Base-by-base conservation (phyloP, 805 yeast genomes). In the Priceomyces carsonii region DNA sequence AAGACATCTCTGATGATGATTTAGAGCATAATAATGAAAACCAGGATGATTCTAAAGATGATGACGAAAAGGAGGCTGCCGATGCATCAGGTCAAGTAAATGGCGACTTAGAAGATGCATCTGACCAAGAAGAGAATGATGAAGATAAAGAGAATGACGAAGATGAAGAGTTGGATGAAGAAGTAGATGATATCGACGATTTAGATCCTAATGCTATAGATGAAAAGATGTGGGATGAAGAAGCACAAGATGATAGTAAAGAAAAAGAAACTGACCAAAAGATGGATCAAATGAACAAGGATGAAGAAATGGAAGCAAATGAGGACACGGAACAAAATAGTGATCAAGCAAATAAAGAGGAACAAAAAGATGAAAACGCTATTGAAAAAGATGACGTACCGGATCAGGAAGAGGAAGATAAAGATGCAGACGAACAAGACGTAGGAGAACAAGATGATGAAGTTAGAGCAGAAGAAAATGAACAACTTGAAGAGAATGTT, bases 151-250 rank as follows among this genome's bases (percentile, higher is more conserved):
- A 78, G 0, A 63, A 59, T 3, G 71, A 58, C 3, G 63, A 51
- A 4, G 61, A 82, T 5, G 82, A 85, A 29, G 95, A 86, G 2
- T 52, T 86, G 36, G 96, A 90, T 53, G 96, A 90, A 45, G 91
- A 89, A 53, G 73, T 89, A 26, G 97, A 91, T 45, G 86, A 90
- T 51, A 63, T 91, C 20, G 95, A 86, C 56, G 95, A 88, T 38
- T 69, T 84, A 44, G 98, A 90, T 69, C 96, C 96, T 2, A 87
- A 89, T 61, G 95, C 96, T 3, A 79, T 91, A 32, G 98, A 91
- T 57, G 97, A 91, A 47, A 91, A 88, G 63, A 88, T 88, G 96
- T 91, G 98, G 96, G 93, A 91, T 52, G 97, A 90, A 51, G 89
- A 91, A 55, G 85, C 83, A 8, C 74, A 80, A 38, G 88, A 82